Base-by-base conservation (phyloP, 1,284 basidiomycete species). In the Gomphus bonarii region DNA sequence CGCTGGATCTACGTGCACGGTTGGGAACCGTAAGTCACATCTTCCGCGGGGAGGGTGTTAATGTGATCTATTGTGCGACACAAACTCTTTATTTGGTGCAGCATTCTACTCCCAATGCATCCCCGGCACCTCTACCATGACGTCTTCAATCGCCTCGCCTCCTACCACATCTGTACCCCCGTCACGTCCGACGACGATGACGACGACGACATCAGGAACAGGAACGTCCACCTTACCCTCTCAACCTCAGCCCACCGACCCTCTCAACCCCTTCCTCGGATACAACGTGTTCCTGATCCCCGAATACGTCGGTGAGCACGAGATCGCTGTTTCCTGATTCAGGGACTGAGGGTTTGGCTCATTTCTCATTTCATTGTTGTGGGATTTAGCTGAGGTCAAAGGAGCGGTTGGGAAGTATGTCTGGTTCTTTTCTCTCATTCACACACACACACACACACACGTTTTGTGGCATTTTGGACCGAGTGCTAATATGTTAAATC, bases 251-350 rank as follows among this genome's bases (percentile, higher is more conserved):
- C 47, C 60, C 22, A 60, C 62, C 3, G 59, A 54, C n/a, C 42
- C 61, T 33, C 54, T 57, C 7, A 63, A 61, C 42, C 61, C 62
- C 0, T 61, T 31, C 16, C 48, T 53, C 10, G 61, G 59, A 12
- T 60, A 59, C n/a, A 59, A 57, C 14, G 53, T 49, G 1, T 60
- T 60, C 59, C 43, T 60, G 16, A 59, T 59, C 51, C 62, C 61
- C 12, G 54, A 55, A 36, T 61, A 62, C 43, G 61, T 58, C 22
- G 54, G 58, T 18, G 55, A 60, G 55, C 14, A 3, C 6, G 14
- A 59, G 59, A 30, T 12, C 48, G 38, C 54, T 59, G 30, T 59
- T 61, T 3, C 57, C 56, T 54, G 33, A 12, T 60, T 55, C n/a
- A n/a, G n/a, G n/a, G n/a, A n/a, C n/a, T n/a, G n/a, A n/a, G n/a